A percentile compares a stretch with the other conserved stretches of the same genome.
phyloP scores from a whole-genome alignment of 768 basidiomycete species.

The Rhizopogon roseolus region DNA sequence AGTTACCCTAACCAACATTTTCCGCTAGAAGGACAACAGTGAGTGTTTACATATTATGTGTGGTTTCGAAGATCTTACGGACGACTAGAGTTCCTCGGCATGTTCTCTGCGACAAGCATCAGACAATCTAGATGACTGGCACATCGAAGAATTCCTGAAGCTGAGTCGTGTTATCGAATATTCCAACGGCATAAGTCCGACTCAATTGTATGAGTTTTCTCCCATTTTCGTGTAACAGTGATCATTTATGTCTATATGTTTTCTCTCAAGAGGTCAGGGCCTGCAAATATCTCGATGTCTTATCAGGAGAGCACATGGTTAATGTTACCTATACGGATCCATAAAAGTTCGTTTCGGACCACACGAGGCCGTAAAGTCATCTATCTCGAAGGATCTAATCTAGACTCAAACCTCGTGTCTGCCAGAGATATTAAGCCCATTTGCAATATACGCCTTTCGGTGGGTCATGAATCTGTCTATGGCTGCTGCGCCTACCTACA shows the following conservation, averaged over 20 bases:
- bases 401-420: too few species aligned
- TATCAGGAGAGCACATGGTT: conserved; percentile 27
- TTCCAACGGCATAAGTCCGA: conserved; percentile 79
- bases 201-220: conserved; percentile 58
- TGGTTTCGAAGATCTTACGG: neutral
- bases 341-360: too few species aligned
- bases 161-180: conserved; percentile 65
- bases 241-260: conserved; percentile 11
- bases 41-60: neutral
- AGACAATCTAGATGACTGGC: conserved; percentile 60
- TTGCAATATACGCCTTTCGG: too few species aligned
- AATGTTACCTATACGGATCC: too few species aligned
- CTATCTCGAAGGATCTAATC: too few species aligned
- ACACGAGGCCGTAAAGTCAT: too few species aligned
- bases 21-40: conserved; percentile 65
- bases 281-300: conserved; percentile 16
- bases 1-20: conserved; percentile 56
- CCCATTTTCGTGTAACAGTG: neutral
- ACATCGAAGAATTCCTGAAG: conserved; percentile 62
- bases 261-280: conserved; percentile 23
- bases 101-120: conserved; percentile 99
- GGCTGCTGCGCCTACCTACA: too few species aligned
- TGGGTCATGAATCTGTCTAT: too few species aligned
- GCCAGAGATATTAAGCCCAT: too few species aligned
- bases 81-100: conserved; percentile 75